Conservation (phyloP, 257 asterid species). For the Gardenia jasminoides region DNA sequence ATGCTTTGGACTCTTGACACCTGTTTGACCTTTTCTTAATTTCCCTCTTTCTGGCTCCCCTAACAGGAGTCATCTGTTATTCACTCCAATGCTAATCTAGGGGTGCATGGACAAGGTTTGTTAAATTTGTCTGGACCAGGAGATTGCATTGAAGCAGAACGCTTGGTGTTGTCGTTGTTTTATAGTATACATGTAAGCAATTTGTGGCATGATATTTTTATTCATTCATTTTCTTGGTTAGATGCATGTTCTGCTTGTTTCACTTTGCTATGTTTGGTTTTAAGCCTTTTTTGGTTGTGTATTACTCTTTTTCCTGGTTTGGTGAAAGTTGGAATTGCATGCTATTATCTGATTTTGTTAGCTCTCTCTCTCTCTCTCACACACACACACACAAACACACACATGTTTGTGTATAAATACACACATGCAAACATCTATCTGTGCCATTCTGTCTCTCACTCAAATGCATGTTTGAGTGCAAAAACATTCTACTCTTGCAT, state of each 20-base stretch:
- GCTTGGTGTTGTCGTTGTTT: constrained; percentile 81
- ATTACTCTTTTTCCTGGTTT: background rate
- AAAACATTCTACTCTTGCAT: background rate
- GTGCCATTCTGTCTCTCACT: background rate
- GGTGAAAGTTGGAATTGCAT: background rate
- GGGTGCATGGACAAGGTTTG: constrained; percentile 95
- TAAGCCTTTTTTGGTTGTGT: too few species aligned
- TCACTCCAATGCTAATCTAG: constrained; percentile 94
- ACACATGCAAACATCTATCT: background rate
- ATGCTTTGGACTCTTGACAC: constrained; percentile 12
- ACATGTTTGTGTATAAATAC: background rate
- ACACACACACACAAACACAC: too few species aligned
- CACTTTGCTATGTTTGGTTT: background rate
- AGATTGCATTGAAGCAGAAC: constrained; percentile 93
- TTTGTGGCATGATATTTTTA: background rate
- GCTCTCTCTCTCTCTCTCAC: background rate
- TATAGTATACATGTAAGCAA: constrained; percentile 83
- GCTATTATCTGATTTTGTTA: background rate
- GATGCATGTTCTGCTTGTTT: background rate
- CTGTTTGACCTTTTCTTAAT: constrained; percentile 7
- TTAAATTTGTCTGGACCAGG: constrained; percentile 94
- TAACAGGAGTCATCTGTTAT: constrained; percentile 79
- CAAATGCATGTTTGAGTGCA: background rate
- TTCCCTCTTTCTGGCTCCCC: constrained; percentile 6
- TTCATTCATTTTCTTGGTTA: background rate